Evolutionary conservation across 495 filamentous ascomycete genomes (phyloP), one percentile per base, ranked within the genome.

Genomic region (Penicillium ochrochloron): DNA sequence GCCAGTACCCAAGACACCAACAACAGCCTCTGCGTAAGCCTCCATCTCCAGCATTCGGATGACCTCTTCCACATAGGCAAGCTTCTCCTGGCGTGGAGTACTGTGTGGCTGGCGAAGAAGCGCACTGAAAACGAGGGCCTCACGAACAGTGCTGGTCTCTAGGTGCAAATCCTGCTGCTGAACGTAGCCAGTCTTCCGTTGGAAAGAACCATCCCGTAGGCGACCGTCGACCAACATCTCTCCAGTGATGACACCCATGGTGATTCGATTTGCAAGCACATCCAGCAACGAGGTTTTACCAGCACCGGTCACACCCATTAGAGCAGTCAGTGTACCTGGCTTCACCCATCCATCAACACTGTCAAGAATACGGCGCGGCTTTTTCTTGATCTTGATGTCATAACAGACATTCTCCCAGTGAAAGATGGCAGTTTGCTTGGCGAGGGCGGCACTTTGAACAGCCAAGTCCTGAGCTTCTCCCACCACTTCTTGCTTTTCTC

Each of bases 121-220:
- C 29, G 94, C 94, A 62, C 86, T 90, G 76, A 97, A 97, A 56
- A 82, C 81, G 25, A 97, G 82, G 23, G 94, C 91, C 69, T 84
- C 94, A 33, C 93, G 86, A 35, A 97, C 93, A 8, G 93, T 97
- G 1, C 87, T 85, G 0, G 92, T 94, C n/a, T 87, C 78, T 9
- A 94, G 81, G 75, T 96, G 93, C 1, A 97, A 82, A 85, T 97
- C 94, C 73, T 96, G 92, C 72, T 97, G 94, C 70, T 97, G 92
- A 15, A 93, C 93, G 66, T 97, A 97, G 14, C 93, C 93, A 5
- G 92, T 96, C 77, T 93, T 94, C 39, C 93, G 88, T 71, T 94
- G 92, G 81, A 97, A 97, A 0, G 89, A 91, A 9, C 81, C 77
- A 70, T 95, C 90, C 15, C 88, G 74, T 8, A 70, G 75, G 7